A percentile compares a stretch with the other conserved stretches of the same genome.
Conservation (phyloP, 2,329 filamentous ascomycete genomes). For the Meredithiella fracta region DNA sequence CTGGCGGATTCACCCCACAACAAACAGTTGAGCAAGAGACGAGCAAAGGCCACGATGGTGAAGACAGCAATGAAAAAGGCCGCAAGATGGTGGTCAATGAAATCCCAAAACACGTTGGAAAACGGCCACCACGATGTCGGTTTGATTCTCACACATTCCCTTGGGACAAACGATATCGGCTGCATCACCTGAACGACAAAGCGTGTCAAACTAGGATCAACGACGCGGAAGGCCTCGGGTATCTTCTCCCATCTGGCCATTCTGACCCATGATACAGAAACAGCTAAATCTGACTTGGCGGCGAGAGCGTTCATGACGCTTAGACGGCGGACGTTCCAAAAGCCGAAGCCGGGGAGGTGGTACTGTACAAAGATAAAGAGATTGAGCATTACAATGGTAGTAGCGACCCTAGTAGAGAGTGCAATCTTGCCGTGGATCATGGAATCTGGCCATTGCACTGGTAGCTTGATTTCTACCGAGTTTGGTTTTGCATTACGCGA, state of each 20-base stretch:
- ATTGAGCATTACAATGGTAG: constrained; percentile 54
- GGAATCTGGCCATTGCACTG: constrained; percentile 36
- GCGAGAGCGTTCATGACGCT: background rate
- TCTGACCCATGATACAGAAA: constrained; percentile 2
- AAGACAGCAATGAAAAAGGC: constrained; percentile 48
- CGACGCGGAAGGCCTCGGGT: constrained; percentile 52
- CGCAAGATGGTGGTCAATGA: constrained; percentile 41
- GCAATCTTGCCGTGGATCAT: constrained; percentile 48
- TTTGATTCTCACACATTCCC: constrained; percentile 49
- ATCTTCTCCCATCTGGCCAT: constrained; percentile 3
- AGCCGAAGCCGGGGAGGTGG: constrained; percentile 48
- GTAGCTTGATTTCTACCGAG: constrained; percentile 13
- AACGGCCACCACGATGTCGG: constrained; percentile 28
- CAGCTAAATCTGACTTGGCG: background rate
- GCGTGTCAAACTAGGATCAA: constrained; percentile 54
- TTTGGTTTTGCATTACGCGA: constrained; percentile 17
- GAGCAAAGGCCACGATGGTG: constrained; percentile 46
- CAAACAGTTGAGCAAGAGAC: constrained; percentile 57
- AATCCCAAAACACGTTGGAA: constrained; percentile 36
- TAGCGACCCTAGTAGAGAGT: constrained; percentile 57
- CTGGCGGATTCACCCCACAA: constrained; percentile 44
- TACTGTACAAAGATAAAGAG: constrained; percentile 60
- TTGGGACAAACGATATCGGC: constrained; percentile 55
- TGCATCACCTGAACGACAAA: constrained; percentile 62
- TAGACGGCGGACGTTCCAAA: constrained; percentile 1